phyloP scores from a whole-genome alignment of 139 green algal species.

The Eudorina sp. region DNA sequence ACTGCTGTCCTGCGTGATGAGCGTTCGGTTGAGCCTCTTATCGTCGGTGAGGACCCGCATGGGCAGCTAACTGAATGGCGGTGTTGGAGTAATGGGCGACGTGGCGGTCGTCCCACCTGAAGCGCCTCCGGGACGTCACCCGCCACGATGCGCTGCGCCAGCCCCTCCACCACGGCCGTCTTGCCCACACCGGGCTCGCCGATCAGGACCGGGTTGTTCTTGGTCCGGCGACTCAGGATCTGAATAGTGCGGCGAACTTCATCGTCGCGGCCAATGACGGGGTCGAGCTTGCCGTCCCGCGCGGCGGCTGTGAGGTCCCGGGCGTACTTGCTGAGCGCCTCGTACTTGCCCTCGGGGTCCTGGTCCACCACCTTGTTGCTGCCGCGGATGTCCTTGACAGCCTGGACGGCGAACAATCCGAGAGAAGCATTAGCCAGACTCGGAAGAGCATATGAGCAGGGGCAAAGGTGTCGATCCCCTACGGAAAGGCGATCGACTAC shows the following conservation, averaged over 20 bases:
- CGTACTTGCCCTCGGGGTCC: constrained; percentile 98
- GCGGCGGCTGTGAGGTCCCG: constrained; percentile 91
- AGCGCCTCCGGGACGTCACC: constrained; percentile 93
- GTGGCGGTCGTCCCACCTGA: too few species aligned
- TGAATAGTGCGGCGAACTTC: constrained; percentile 82
- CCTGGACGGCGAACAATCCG: too few species aligned
- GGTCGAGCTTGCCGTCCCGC: constrained; percentile 87
- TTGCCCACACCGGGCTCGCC: constrained; percentile 92
- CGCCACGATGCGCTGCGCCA: constrained; percentile 96
- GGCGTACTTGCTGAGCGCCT: constrained; percentile 95
- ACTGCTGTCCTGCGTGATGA: too few species aligned
- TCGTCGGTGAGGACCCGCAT: too few species aligned
- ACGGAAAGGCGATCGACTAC: too few species aligned
- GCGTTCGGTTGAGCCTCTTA: too few species aligned
- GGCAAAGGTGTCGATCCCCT: too few species aligned
- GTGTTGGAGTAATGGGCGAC: too few species aligned
- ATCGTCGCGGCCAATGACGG: constrained; percentile 89
- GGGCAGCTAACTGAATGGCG: too few species aligned
- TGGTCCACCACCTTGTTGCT: constrained; percentile 86
- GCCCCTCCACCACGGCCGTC: constrained; percentile 93
- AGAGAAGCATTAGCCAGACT: too few species aligned
- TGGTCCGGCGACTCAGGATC: constrained; percentile 94
- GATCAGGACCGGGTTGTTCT: constrained; percentile 99
- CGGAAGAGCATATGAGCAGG: too few species aligned
- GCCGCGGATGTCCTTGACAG: constrained; percentile 80